Conservation (phyloP, 305 asterid species). For the Rubia tinctorum region DNA sequence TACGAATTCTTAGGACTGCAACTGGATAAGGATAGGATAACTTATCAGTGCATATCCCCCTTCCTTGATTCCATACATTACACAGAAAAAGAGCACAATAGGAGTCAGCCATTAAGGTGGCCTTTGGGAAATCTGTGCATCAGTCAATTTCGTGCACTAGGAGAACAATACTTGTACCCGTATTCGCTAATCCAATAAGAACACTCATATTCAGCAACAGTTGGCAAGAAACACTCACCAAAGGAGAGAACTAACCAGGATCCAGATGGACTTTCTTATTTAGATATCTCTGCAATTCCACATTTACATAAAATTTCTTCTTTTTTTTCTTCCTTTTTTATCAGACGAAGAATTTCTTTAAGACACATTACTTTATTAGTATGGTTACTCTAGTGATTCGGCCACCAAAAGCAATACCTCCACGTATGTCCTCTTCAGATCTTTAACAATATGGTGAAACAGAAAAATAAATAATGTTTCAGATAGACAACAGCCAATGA, state of each 20-base stretch:
- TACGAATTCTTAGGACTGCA: too few relatives aligned
- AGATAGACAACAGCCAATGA: not conserved
- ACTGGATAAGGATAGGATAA: too few relatives aligned
- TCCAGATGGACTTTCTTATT: not conserved
- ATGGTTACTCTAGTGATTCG: not conserved
- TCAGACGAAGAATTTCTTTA: too few relatives aligned
- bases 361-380: not conserved
- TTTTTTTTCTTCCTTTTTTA: too few relatives aligned
- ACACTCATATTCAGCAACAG: not conserved
- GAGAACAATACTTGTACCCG: not conserved
- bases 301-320: not conserved
- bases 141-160: not conserved
- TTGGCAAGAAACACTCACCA: not conserved
- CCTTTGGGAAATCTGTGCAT: not conserved
- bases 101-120: not conserved
- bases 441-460: not conserved
- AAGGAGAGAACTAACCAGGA: not conserved
- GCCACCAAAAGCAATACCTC: not conserved
- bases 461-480: not conserved
- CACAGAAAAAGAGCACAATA: not conserved
- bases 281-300: not conserved
- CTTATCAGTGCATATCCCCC: not conserved
- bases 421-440: not conserved
- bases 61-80: not conserved
- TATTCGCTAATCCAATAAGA: not conserved